Evolutionary conservation across 176 grass and related monocot genomes (phyloP), one percentile per base, ranked within the genome.

Genomic region (Tillandsia leiboldiana): DNA sequence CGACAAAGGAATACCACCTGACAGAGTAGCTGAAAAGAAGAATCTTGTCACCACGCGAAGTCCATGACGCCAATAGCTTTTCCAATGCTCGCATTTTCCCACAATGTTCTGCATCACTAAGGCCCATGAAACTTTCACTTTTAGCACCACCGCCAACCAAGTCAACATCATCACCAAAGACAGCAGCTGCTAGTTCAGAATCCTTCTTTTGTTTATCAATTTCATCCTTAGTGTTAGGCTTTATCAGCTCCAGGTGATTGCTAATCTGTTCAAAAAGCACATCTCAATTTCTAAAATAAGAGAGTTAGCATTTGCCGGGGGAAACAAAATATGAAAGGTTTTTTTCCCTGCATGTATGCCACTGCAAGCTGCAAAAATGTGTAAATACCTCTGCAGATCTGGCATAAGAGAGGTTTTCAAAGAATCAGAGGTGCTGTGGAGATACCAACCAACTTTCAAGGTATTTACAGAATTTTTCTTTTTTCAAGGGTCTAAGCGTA

Each of bases 11-110:
- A 71, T 49, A 13, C 51, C 58, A 96, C 92, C 92, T 92, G 83
- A 96, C 93, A 79, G 93, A 96, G 73, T 92, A 92, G 74, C 93
- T 96, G 81, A 96, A 96, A 56, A 96, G 79, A 78, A 96, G 93
- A 83, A 90, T 90, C 75, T 92, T 92, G 71, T 96, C 93, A 29
- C 93, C 89, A 53, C 89, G 81, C 14, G 76, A 68, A 64, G 76
- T 83, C 93, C 93, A 96, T 51, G 86, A 14, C 66, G 82, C 78
- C 53, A 96, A 67, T 64, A 96, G 73, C 73, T 85, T 90, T 67
- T 96, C 88, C 67, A 96, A 74, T 52, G 93, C 81, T 63, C 77
- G 76, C 93, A 96, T 92, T 80, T 96, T 96, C 51, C 93, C 93
- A 85, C 88, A 96, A 77, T 96, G 86, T 73, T 92, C 86, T 69